These are phyloP conservation scores for Jatropha curcas DNA, from an alignment of 345 rosid species.

Conservation along the genomic window DNA sequence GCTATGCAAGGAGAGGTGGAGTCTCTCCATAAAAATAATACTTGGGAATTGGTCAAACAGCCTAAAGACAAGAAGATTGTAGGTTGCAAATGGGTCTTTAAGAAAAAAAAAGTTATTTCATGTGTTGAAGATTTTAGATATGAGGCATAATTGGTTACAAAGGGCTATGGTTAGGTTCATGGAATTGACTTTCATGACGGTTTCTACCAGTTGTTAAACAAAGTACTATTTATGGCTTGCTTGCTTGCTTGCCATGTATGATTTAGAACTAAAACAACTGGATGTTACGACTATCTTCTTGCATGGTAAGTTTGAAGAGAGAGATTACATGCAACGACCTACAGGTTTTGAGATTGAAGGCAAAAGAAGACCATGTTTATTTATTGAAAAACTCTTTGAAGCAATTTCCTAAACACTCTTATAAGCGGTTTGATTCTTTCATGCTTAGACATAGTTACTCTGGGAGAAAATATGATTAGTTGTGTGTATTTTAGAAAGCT, in stretches of 20 bases:
- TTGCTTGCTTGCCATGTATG: neutral
- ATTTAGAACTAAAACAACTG: neutral
- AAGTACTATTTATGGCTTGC: neutral
- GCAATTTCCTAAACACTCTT: no score
- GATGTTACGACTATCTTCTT: neutral
- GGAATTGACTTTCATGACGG: neutral
- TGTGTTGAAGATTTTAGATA: neutral
- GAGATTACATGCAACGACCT: neutral
- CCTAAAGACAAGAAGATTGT: neutral
- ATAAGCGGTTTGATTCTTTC: no score
- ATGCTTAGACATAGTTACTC: no score
- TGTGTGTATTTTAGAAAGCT: no score
- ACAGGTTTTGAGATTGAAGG: no score
- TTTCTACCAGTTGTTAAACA: neutral
- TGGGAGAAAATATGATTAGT: no score
- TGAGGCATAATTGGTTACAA: neutral
- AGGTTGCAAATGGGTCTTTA: neutral
- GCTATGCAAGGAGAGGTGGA: neutral
- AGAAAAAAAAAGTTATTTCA: neutral
- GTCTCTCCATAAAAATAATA: neutral
- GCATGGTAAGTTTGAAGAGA: neutral
- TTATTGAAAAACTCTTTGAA: neutral
- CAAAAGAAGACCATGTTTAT: neutral
- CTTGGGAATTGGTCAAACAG: neutral
- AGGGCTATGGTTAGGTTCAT: neutral